Evolutionary conservation across 169 alveolate genomes (phyloP), one percentile per base, ranked within the genome.

Genomic region (Cyclospora cayetanensis): DNA sequence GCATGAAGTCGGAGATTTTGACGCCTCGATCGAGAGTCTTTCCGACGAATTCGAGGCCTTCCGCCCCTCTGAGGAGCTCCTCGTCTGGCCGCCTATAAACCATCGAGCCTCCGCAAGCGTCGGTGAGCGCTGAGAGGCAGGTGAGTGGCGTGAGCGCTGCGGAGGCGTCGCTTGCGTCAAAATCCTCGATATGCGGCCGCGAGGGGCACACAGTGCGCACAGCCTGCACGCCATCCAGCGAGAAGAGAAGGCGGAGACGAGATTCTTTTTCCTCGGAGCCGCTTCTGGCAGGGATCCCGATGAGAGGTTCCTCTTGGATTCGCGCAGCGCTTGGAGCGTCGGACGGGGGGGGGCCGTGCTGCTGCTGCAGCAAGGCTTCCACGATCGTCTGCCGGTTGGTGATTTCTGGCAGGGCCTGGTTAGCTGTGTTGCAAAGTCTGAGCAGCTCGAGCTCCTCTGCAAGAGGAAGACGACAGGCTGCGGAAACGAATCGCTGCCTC

Each of bases 391-490:
- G 85, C 18, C 96, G 90, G 66, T 94, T 94, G 34, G 77, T 66
- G 7, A 92, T 35, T 22, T 92, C 96, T n/a, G 94, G 93, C 9
- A 86, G 76, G 22, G 86, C n/a, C 60, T 66, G 92, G 27, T 27
- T 74, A 29, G 65, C 82, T 4, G 90, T 5, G 22, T 46, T 7
- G 85, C 84, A 91, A 27, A 93, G 86, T 9, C 90, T 91, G 20
- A 94, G 92, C 34, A 93, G 92, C 53, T 77, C 93, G 25, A 92
- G 27, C 39, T 94, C 96, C 42, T 94, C 96, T n/a, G 84, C 94
- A 2, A 76, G 70, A 4, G 95, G 37, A 22, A 94, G 91, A 27
- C 95, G 80, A 37, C 96, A 94, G 29, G 79, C 85, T 3, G 95
- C 95, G 43, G 94, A 90, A 35, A 94, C 94, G 27, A 37, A 83